phyloP scores from a whole-genome alignment of 495 filamentous ascomycete species.

The Penicillium pancosmium region DNA sequence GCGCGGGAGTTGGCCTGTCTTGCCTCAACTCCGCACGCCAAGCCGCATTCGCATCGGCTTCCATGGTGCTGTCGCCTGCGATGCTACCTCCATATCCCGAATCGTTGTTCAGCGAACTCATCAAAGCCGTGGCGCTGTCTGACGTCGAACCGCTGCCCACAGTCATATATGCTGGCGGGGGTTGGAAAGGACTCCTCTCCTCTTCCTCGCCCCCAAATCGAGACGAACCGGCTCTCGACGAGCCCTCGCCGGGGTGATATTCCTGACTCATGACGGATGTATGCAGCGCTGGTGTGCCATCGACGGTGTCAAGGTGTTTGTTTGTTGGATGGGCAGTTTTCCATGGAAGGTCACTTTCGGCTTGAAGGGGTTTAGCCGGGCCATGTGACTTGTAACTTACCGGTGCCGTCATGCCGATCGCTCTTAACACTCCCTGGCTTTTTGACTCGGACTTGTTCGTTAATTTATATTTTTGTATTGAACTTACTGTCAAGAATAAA shows the following conservation, averaged over 20 bases:
- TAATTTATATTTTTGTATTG: too few relatives aligned
- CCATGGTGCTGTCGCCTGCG: conserved; percentile 50
- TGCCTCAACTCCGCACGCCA: conserved; percentile 66
- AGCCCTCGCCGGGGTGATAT: conserved; percentile 56
- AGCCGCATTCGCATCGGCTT: conserved; percentile 42
- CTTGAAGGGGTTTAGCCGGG: conserved; percentile 27
- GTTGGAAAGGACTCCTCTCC: conserved; percentile 35
- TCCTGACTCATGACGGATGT: conserved; percentile 71
- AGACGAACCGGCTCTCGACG: conserved; percentile 43
- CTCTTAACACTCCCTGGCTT: neutral
- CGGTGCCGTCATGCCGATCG: conserved; percentile 6
- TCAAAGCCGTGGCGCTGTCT: conserved; percentile 68
- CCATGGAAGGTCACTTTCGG: conserved; percentile 24
- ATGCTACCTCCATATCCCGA: conserved; percentile 90
- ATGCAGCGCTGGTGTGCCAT: conserved; percentile 20
- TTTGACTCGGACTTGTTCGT: too few relatives aligned
- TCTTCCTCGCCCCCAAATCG: conserved; percentile 35
- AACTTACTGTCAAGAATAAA: too few relatives aligned
- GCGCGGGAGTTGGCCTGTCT: conserved; percentile 65
- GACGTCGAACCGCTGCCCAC: conserved; percentile 83
- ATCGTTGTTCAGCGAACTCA: conserved; percentile 74
- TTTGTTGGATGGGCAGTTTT: conserved; percentile 27
- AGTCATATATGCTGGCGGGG: conserved; percentile 76
- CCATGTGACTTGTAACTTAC: conserved; percentile 31
- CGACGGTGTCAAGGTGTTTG: conserved; percentile 18